phyloP scores from a whole-genome alignment of 148 eudicot species.

The Hydrangea macrophylla region DNA sequence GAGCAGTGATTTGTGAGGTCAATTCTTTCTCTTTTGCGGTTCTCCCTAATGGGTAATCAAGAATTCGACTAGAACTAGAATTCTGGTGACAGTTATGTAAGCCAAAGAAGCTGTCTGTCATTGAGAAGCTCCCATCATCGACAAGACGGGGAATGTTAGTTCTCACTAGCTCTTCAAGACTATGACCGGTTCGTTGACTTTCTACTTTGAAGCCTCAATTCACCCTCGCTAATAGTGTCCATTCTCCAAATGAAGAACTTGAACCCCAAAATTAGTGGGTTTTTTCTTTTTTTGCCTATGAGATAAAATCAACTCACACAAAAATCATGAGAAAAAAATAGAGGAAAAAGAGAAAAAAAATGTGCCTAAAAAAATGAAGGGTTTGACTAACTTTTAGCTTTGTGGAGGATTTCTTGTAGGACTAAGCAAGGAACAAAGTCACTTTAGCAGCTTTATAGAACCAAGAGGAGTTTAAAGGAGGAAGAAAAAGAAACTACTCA shows the following conservation, averaged over 20 bases:
- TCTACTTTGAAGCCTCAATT: conserved; percentile 7
- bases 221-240: conserved; percentile 1
- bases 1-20: not conserved
- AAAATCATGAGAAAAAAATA: too few species aligned
- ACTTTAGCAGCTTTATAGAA: conserved; percentile 31
- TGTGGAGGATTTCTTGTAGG: conserved; percentile 11
- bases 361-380: too few species aligned
- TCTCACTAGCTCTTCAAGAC: conserved; percentile 5
- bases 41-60: not conserved
- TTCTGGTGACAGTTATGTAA: not conserved
- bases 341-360: too few species aligned
- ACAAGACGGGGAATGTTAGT: too few species aligned
- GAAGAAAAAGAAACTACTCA: not conserved
- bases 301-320: too few species aligned
- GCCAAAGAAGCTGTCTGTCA: not conserved
- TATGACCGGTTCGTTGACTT: too few species aligned
- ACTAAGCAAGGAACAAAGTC: conserved; percentile 26
- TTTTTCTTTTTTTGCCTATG: too few species aligned
- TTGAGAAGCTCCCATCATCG: not conserved
- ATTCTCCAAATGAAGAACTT: not conserved
- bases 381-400: conserved; percentile 14
- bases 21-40: not conserved
- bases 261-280: conserved; percentile 6
- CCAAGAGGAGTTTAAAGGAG: conserved; percentile 11
- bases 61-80: not conserved